A percentile compares a stretch with the other conserved stretches of the same genome.
Evolutionary conservation across 305 asterid species (phyloP).

Genomic region (Euphrasia arctica): DNA sequence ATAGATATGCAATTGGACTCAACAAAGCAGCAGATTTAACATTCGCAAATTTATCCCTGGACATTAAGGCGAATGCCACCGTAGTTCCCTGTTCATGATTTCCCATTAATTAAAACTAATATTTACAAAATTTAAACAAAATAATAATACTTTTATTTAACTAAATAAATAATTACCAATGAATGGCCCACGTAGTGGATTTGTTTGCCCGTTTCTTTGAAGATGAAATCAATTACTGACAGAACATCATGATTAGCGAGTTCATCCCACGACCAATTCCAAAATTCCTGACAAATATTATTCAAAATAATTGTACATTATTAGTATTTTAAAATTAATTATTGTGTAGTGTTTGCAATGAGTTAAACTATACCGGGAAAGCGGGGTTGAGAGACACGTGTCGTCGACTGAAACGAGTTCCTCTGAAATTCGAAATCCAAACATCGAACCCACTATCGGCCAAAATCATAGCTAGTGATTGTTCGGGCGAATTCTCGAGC

Average conservation of each 20-base stretch:
- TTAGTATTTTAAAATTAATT: too few species aligned
- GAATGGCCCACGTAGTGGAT: conserved; percentile 62
- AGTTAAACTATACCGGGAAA: conserved; percentile 23
- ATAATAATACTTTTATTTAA: background rate
- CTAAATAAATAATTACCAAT: conserved; percentile 32
- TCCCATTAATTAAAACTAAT: background rate
- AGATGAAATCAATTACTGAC: conserved; percentile 34
- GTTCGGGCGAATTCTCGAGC: conserved; percentile 44
- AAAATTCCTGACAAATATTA: conserved; percentile 35
- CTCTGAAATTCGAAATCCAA: conserved; percentile 56
- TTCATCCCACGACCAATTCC: conserved; percentile 72
- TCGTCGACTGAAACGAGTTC: conserved; percentile 38
- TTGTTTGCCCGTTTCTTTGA: conserved; percentile 39
- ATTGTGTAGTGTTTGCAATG: too few species aligned
- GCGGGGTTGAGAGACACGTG: conserved; percentile 41
- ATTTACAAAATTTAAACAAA: background rate
- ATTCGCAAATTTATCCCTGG: conserved; percentile 31
- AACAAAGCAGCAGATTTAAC: conserved; percentile 40
- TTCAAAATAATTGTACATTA: too few species aligned
- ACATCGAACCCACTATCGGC: conserved; percentile 68
- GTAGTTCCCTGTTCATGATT: conserved; percentile 34
- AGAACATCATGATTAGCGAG: conserved; percentile 47
- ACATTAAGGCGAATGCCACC: conserved; percentile 33
- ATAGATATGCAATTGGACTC: conserved; percentile 41
- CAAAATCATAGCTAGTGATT: conserved; percentile 47